Percentiles rank a stretch among this genome's conserved stretches.
Evolutionary conservation across 2,329 filamentous ascomycete species (phyloP).

Genomic region (Colletotrichum higginsianum): DNA sequence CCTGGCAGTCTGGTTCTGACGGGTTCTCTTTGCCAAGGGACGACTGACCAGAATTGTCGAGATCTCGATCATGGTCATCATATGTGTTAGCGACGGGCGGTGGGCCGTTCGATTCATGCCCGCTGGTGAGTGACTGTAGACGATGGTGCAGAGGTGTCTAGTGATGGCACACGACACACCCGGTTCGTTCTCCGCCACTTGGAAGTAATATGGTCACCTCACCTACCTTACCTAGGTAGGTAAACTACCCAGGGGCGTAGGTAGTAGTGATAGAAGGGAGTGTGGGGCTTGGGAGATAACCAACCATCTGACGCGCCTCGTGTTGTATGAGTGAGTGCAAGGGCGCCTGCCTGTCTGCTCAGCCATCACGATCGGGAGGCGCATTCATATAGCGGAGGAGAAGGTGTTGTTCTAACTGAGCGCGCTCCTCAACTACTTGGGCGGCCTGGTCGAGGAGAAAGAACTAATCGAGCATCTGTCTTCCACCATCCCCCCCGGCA

Average conservation of each 20-base stretch:
- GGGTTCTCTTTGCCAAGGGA: too few relatives aligned
- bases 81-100: not conserved
- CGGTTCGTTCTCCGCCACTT: not conserved
- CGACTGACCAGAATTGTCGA: constrained; percentile 1
- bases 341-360: not conserved
- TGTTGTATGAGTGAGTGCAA: not conserved
- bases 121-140: not conserved
- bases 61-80: not conserved
- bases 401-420: not conserved
- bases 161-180: not conserved
- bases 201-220: not conserved
- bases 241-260: not conserved
- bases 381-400: constrained; percentile 2
- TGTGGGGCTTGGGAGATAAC: not conserved
- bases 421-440: not conserved
- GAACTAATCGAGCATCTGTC: not conserved
- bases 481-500: not conserved
- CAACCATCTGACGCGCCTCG: constrained; percentile 10
- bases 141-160: not conserved
- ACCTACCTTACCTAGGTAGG: too few relatives aligned
- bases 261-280: not conserved
- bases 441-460: not conserved
- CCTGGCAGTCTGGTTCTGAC: not conserved
- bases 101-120: not conserved
- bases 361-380: not conserved